These are phyloP conservation scores for Castanopsis chinensis DNA, from an alignment of 306 rosid genomes.

Conservation along the genomic window DNA sequence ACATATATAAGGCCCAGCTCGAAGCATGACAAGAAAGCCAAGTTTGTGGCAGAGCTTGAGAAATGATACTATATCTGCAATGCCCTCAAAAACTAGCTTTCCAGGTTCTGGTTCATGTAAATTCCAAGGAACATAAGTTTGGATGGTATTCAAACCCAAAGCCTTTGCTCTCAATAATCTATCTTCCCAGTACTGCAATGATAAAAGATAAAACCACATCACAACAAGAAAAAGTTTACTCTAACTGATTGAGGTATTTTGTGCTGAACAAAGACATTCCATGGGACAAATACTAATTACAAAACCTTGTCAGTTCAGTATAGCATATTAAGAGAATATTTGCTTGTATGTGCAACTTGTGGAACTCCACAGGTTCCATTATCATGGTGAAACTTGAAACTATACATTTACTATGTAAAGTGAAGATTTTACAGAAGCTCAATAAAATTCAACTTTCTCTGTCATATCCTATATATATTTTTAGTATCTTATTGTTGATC, in stretches of 20 bases:
- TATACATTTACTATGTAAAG: not conserved
- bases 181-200: conserved; percentile 91
- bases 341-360: not conserved
- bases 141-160: conserved; percentile 87
- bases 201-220: conserved; percentile 24
- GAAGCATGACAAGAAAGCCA: conserved; percentile 71
- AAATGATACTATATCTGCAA: conserved; percentile 70
- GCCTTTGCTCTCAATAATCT: conserved; percentile 91
- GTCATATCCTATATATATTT: not conserved
- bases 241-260: conserved; percentile 2
- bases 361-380: not conserved
- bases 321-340: not conserved
- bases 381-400: not conserved
- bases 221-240: conserved; percentile 23
- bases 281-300: not conserved
- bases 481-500: not conserved
- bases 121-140: conserved; percentile 95
- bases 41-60: conserved; percentile 80
- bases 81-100: conserved; percentile 64
- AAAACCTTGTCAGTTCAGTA: not conserved
- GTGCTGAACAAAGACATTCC: not conserved
- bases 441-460: not conserved
- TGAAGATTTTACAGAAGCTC: not conserved
- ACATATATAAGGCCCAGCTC: conserved; percentile 92
- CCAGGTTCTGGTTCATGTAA: conserved; percentile 80